Conservation (phyloP, 1,139 yeast species). For the Suhomyces guaymorum region DNA sequence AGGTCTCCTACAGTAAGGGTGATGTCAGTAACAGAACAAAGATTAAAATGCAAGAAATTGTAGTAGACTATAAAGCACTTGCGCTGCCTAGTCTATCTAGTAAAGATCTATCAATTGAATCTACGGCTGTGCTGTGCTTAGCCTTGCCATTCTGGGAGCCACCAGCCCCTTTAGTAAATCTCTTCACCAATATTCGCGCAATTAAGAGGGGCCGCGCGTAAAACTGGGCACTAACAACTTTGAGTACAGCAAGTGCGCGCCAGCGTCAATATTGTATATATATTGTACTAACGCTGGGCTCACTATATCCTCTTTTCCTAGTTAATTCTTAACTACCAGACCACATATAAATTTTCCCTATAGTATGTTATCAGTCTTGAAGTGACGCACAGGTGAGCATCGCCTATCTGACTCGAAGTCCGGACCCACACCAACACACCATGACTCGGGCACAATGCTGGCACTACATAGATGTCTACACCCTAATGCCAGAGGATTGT, state of each 20-base stretch:
- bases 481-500: not conserved
- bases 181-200: conserved; percentile 5
- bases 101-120: not conserved
- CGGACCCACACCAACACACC: not conserved
- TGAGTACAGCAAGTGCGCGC: conserved; percentile 16
- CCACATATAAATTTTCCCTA: conserved; percentile 14
- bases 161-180: conserved; percentile 5
- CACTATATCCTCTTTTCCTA: conserved; percentile 12
- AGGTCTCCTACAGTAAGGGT: too few species aligned
- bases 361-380: conserved; percentile 11
- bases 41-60: too few species aligned
- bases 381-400: conserved; percentile 12
- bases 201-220: conserved; percentile 14
- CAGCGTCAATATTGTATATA: conserved; percentile 9
- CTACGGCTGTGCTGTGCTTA: not conserved
- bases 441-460: not conserved
- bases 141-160: too few species aligned
- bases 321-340: conserved; percentile 15
- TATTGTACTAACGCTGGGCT: conserved; percentile 8
- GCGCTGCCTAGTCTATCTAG: too few species aligned
- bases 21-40: too few species aligned
- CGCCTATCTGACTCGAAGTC: too few species aligned
- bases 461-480: conserved; percentile 1
- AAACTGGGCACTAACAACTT: conserved; percentile 22
- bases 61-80: too few species aligned